Evolutionary conservation across 306 rosid species (phyloP), one percentile per base, ranked within the genome.

Genomic region (Sophora flavescens): DNA sequence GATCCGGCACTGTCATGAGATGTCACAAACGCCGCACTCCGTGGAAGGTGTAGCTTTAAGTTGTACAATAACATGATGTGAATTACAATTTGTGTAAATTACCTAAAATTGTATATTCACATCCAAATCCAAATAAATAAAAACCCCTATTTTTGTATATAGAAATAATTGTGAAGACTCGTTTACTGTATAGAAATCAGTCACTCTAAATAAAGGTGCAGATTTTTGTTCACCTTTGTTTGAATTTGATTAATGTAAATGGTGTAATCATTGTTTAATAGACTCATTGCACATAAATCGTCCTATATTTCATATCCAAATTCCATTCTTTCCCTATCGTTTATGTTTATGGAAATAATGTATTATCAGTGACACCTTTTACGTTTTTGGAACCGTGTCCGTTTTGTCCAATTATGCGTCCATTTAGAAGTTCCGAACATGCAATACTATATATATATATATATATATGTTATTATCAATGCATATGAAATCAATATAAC

Each of bases 221-320:
- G 74, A 33, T 83, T 75, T 80, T 64, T 57, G n/a, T 58, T 57
- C 87, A 65, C 82, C 87, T 80, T 84, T 68, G 74, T 51, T 53
- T 56, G 57, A 50, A 65, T 32, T 56, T 26, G 45, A 62, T 9
- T 2, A 26, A 58, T 69, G 56, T 60, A 78, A 47, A 33, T 63
- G 36, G 6, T 58, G 36, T 77, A 14, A 48, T 18, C 54, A 77
- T 35, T 50, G 71, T 26, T 72, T 1, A 65, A 54, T 54, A 66
- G 9, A 82, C 33, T 22, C 22, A 9, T 6, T 77, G 22, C 65
- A 54, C 5, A 64, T 50, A 32, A 0, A 22, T 22, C 57, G 52
- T 74, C 63, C 48, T 28, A 58, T 54, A 35, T 16, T 75, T 16
- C 39, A 17, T 32, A 16, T 39, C 57, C 44, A 75, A 50, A 39